A percentile compares a stretch with the other conserved stretches of the same genome.
Evolutionary conservation across 176 grass and related monocot species (phyloP).

Genomic region (Aegilops bicornis): DNA sequence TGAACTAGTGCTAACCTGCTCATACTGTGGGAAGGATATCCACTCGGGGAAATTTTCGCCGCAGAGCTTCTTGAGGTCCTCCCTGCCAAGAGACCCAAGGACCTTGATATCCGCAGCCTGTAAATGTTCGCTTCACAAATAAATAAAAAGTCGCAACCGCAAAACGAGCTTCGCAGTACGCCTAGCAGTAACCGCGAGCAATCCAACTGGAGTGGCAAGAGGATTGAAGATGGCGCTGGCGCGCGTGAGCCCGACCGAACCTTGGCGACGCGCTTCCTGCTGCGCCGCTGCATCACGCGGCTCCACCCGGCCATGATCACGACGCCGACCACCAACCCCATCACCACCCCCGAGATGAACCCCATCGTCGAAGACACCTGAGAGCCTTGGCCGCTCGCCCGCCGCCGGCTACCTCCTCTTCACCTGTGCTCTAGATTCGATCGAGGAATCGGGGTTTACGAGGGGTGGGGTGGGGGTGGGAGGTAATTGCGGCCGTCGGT

Average conservation of each 20-base stretch:
- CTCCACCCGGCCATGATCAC: slow-evolving; percentile 92
- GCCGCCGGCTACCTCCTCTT: not conserved
- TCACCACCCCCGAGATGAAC: slow-evolving; percentile 81
- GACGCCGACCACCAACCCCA: slow-evolving; percentile 76
- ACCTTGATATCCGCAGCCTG: slow-evolving; percentile 95
- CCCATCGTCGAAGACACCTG: slow-evolving; percentile 51
- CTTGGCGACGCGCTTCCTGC: slow-evolving; percentile 77
- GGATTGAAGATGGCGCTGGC: not conserved
- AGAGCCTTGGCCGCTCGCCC: not conserved
- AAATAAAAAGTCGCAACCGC: not conserved
- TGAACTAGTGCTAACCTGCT: slow-evolving; percentile 56
- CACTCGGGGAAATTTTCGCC: slow-evolving; percentile 89
- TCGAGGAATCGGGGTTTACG: too few relatives aligned
- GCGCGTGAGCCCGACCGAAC: slow-evolving; percentile 21
- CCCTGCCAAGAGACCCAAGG: slow-evolving; percentile 72
- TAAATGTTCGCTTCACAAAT: not conserved
- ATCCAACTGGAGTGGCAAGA: not conserved
- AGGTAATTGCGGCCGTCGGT: not conserved
- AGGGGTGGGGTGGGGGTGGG: too few relatives aligned
- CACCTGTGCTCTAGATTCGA: not conserved
- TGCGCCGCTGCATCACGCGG: slow-evolving; percentile 65
- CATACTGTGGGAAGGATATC: slow-evolving; percentile 88
- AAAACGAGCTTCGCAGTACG: not conserved
- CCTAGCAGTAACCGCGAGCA: not conserved
- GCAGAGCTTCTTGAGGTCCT: slow-evolving; percentile 94